phyloP scores from a whole-genome alignment of 1,284 basidiomycete species.

The Rhodotorula sp. region DNA sequence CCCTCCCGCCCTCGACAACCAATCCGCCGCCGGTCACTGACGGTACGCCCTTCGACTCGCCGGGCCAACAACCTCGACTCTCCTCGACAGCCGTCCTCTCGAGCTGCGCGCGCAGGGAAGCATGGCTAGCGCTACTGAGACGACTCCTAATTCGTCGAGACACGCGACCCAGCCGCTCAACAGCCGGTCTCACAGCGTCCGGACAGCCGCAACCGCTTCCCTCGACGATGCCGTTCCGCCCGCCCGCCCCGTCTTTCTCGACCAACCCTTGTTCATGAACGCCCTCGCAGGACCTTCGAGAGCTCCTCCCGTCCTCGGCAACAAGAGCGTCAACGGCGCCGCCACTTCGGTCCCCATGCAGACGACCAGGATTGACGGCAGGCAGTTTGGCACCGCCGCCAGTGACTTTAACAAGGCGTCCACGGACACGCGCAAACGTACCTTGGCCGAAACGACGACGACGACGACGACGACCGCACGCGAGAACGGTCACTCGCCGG shows the following conservation, averaged over 20 bases:
- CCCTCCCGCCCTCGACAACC: not conserved
- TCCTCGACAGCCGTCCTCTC: not conserved
- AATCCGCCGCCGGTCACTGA: not conserved
- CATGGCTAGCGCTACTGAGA: conserved; percentile 6
- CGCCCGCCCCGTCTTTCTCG: conserved; percentile 22
- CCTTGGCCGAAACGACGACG: not conserved
- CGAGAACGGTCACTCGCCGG: conserved; percentile 4
- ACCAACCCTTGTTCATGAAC: conserved; percentile 17
- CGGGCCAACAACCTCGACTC: not conserved
- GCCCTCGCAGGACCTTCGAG: conserved; percentile 8
- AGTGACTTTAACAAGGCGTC: not conserved
- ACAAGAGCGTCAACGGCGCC: not conserved
- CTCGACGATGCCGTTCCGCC: conserved; percentile 10
- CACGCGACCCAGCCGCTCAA: conserved; percentile 16
- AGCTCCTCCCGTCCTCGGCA: not conserved
- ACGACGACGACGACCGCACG: conserved; percentile 6
- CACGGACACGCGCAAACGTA: conserved; percentile 2
- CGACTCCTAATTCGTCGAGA: conserved; percentile 9
- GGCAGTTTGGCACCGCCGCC: no score
- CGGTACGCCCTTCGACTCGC: not conserved
- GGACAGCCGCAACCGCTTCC: conserved; percentile 2
- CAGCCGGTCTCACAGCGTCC: conserved; percentile 21
- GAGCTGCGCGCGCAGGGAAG: not conserved
- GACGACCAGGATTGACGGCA: not conserved
- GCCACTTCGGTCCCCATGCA: conserved; percentile 1